Base-by-base conservation (phyloP, 164 flowering plant species). In the Pachysandra terminalis region DNA sequence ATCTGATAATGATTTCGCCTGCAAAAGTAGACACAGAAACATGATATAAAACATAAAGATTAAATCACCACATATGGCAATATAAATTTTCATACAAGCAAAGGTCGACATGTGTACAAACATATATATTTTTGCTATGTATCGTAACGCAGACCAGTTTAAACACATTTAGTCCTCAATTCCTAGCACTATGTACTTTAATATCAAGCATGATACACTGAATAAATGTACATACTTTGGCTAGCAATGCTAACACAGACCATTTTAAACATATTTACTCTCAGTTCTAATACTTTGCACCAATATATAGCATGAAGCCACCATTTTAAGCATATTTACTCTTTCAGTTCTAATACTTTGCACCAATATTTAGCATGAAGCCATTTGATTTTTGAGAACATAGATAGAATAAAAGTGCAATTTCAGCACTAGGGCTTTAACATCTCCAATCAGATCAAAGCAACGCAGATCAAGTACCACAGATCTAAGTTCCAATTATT, bases 1-100 rank as follows among this genome's bases (percentile, higher is more conserved):
- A 70, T 89, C 80, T 32, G 78, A 87, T 74, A 80, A 24, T 15
- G 81, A 75, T 68, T 86, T 73, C n/a, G 89, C 91, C 97, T 95
- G 86, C 77, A 79, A 64, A 26, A 68, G 54, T 48, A 23, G 4
- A 49, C 4, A 63, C 19, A 64, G 13, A 45, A 68, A 63, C 51
- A 75, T 66, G 23, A 71, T 19, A 25, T 17, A 21, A 21, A 65
- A 52, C 22, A 45, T 17, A 48, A 54, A 66, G 13, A 49, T 13
- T 10, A 28, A 35, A 65, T 23, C 52, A 54, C 25, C 2, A 1
- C 22, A 5, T n/a, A n/a, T n/a, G n/a, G n/a, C n/a, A n/a, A n/a
- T n/a, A n/a, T n/a, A n/a, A n/a, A n/a, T n/a, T n/a, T n/a, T n/a
- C n/a, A n/a, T n/a, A n/a, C n/a, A n/a, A n/a, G n/a, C n/a, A n/a